These are phyloP conservation scores for Phoma sp. DNA, from an alignment of 2,329 filamentous ascomycete genomes.

Conservation along the genomic window DNA sequence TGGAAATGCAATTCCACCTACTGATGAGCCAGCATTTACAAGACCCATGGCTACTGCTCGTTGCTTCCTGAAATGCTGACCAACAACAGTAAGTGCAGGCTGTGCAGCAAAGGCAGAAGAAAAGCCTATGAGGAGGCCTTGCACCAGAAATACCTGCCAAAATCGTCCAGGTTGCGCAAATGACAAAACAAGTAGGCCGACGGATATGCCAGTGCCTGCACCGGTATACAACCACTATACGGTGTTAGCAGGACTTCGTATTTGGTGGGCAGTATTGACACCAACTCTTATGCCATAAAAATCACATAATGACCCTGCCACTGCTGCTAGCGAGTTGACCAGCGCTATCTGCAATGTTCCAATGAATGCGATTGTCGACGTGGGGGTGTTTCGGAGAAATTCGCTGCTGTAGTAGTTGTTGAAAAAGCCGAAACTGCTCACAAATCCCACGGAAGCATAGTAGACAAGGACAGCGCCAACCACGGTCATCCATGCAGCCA, in stretches of 20 bases:
- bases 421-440: constrained; percentile 54
- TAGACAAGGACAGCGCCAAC: constrained; percentile 46
- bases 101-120: constrained; percentile 52
- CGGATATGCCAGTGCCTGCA: constrained; percentile 30
- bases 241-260: constrained; percentile 20
- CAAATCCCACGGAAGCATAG: constrained; percentile 49
- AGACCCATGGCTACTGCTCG: constrained; percentile 53
- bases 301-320: constrained; percentile 69
- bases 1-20: constrained; percentile 62
- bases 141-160: constrained; percentile 55
- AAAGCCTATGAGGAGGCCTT: constrained; percentile 53
- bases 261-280: constrained; percentile 22
- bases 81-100: constrained; percentile 48
- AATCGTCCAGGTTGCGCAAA: constrained; percentile 28
- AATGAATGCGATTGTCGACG: constrained; percentile 52
- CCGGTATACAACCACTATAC: constrained; percentile 37
- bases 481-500: constrained; percentile 43
- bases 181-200: constrained; percentile 34
- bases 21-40: constrained; percentile 48
- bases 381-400: constrained; percentile 39
- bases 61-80: constrained; percentile 53
- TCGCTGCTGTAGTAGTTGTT: constrained; percentile 52
- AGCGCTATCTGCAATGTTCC: constrained; percentile 51
- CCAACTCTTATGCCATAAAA: constrained; percentile 62
- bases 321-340: constrained; percentile 60